Conservation (phyloP, 768 basidiomycete genomes). For the Lactarius psammicola region DNA sequence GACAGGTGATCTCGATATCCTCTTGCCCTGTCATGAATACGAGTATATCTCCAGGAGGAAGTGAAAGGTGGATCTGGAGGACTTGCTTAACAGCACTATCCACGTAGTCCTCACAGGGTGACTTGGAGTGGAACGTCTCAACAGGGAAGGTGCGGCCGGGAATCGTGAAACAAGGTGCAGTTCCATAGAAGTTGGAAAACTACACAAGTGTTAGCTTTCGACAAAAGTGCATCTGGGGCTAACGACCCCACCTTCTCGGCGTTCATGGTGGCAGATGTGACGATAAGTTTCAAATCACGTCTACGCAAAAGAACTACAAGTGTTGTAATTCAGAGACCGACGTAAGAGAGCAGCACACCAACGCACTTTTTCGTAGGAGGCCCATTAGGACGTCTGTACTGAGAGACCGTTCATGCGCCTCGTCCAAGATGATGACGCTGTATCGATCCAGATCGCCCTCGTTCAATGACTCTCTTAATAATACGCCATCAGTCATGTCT, state of each 20-base stretch:
- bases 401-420: slow-evolving; percentile 95
- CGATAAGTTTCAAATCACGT: slow-evolving; percentile 91
- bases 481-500: slow-evolving; percentile 99
- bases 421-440: slow-evolving; percentile 96
- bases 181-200: slow-evolving; percentile 96
- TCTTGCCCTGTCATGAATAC: slow-evolving; percentile 99
- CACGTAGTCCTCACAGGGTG: slow-evolving; percentile 98
- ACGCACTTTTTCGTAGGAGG: slow-evolving; percentile 84
- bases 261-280: slow-evolving; percentile 99
- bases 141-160: slow-evolving; percentile 96
- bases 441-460: slow-evolving; percentile 98
- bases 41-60: slow-evolving; percentile 90
- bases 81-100: slow-evolving; percentile 98
- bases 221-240: too few species aligned
- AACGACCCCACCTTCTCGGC: slow-evolving; percentile 77
- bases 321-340: slow-evolving; percentile 11
- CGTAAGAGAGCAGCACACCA: not conserved
- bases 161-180: slow-evolving; percentile 93
- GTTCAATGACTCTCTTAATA: slow-evolving; percentile 96
- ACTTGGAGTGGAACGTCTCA: slow-evolving; percentile 93
- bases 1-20: slow-evolving; percentile 96
- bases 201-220: slow-evolving; percentile 34
- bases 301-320: slow-evolving; percentile 72
- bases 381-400: slow-evolving; percentile 99
- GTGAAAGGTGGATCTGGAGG: slow-evolving; percentile 91